Percentiles rank a stretch among this genome's conserved stretches.
Evolutionary conservation across 164 flowering plant genomes (phyloP).

Genomic region (Pachysandra terminalis): DNA sequence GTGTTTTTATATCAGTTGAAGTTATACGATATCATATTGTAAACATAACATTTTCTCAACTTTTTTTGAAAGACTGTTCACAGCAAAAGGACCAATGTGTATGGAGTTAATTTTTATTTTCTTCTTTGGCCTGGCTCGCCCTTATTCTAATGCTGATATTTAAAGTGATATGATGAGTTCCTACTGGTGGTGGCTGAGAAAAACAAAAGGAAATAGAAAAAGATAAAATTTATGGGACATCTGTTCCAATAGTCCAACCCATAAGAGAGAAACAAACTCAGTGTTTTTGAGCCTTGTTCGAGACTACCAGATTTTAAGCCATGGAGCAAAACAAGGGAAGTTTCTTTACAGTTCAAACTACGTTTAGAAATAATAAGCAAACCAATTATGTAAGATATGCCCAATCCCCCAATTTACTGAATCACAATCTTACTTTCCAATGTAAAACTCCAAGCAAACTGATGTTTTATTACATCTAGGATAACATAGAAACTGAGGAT

Average conservation of each 20-base stretch:
- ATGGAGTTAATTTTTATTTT: too few species aligned
- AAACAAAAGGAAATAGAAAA: neutral
- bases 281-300: neutral
- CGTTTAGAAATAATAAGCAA: too few species aligned
- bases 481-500: neutral
- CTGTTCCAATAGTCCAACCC: neutral
- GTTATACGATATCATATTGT: too few species aligned
- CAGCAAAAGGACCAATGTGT: too few species aligned
- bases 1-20: too few species aligned
- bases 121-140: neutral
- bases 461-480: neutral
- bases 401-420: neutral
- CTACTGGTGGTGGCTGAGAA: neutral
- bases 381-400: neutral
- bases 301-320: neutral
- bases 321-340: neutral
- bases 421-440: neutral
- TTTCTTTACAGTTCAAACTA: too few species aligned
- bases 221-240: neutral
- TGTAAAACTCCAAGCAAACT: neutral
- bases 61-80: too few species aligned
- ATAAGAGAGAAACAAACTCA: neutral
- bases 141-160: neutral
- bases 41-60: too few species aligned
- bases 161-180: neutral